Conservation (phyloP, 306 rosid species). For the Rosa chinensis region DNA sequence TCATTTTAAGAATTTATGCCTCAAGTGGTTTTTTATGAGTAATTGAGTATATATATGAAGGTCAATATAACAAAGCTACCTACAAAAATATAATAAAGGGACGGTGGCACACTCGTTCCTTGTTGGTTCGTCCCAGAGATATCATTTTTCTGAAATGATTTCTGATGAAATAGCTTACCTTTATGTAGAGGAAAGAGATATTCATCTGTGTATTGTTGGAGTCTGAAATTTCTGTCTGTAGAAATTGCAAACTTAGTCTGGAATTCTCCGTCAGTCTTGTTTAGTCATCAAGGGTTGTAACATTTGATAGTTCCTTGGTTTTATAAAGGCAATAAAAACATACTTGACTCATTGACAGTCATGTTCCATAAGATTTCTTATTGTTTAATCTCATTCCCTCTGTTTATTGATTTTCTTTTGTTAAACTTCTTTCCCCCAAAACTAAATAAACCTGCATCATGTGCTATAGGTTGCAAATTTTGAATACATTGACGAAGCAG, state of each 20-base stretch:
- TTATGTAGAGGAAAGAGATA: not conserved
- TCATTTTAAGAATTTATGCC: constrained; percentile 8
- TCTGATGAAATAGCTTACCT: not conserved
- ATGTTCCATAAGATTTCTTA: not conserved
- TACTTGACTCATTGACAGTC: not conserved
- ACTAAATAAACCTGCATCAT: constrained; percentile 14
- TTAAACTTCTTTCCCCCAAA: not conserved
- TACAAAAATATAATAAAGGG: not conserved
- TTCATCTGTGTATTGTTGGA: not conserved
- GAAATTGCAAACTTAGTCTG: not conserved
- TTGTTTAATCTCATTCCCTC: not conserved
- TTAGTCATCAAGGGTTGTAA: not conserved
- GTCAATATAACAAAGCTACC: not conserved
- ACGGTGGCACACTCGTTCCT: no score
- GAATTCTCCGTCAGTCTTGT: not conserved
- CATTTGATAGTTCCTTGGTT: not conserved
- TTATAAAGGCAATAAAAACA: not conserved
- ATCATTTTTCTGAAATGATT: not conserved
- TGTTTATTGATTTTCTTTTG: constrained; percentile 12
- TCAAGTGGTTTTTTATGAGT: not conserved
- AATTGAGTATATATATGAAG: not conserved
- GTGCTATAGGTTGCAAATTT: constrained; percentile 88
- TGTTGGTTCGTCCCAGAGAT: no score
- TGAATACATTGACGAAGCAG: constrained; percentile 84
- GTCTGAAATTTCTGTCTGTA: not conserved